Conservation (phyloP, 2,329 filamentous ascomycete genomes). For the Zasmidium cellare region DNA sequence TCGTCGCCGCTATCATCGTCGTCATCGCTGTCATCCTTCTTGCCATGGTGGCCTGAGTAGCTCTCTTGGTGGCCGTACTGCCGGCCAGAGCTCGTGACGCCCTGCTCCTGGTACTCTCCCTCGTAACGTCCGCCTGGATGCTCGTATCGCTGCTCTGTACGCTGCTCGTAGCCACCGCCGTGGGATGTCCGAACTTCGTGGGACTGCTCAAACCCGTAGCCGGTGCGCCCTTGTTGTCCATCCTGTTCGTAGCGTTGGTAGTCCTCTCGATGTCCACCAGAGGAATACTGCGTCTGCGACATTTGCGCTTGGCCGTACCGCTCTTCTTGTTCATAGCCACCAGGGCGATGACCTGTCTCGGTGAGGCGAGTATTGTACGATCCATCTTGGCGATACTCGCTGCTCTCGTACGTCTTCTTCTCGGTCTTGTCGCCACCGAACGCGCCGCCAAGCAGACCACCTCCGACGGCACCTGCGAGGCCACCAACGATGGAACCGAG, state of each 20-base stretch:
- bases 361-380: slow-evolving; percentile 62
- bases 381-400: slow-evolving; percentile 61
- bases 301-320: slow-evolving; percentile 64
- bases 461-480: slow-evolving; percentile 59
- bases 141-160: slow-evolving; percentile 56
- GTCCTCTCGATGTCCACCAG: slow-evolving; percentile 59
- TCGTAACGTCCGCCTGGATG: slow-evolving; percentile 42
- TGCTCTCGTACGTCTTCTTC: slow-evolving; percentile 51
- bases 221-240: slow-evolving; percentile 40
- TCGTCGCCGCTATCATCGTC: slow-evolving; percentile 32
- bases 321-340: slow-evolving; percentile 23
- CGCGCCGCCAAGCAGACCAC: slow-evolving; percentile 64
- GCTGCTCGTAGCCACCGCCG: slow-evolving; percentile 60
- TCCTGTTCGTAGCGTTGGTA: slow-evolving; percentile 63
- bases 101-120: slow-evolving; percentile 38
- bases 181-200: slow-evolving; percentile 55
- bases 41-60: slow-evolving; percentile 30
- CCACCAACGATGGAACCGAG: slow-evolving; percentile 71
- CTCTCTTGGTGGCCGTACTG: slow-evolving; percentile 28
- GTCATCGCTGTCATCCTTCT: slow-evolving; percentile 35
- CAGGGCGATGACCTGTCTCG: slow-evolving; percentile 57
- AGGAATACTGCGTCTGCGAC: slow-evolving; percentile 58
- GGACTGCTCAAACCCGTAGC: slow-evolving; percentile 61
- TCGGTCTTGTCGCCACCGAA: slow-evolving; percentile 54
- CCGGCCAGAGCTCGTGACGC: slow-evolving; percentile 26